Conservation (phyloP, 768 basidiomycete species). For the Lactarius hengduanensis region DNA sequence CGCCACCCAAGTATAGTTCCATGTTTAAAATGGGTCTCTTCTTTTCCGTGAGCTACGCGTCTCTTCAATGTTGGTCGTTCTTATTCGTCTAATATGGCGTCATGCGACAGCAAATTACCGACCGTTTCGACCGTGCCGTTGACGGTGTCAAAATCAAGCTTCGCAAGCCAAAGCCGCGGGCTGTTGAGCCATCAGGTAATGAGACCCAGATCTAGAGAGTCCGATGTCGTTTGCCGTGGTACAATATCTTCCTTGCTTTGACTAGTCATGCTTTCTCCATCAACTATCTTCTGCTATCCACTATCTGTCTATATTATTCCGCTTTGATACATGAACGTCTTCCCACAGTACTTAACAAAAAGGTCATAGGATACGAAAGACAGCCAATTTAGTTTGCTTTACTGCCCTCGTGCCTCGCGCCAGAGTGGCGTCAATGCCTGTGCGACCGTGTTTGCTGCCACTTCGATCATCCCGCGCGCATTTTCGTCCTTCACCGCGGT, state of each 20-base stretch:
- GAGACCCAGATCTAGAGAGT: neutral
- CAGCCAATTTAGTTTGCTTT: constrained; percentile 21
- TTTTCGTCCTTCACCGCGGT: constrained; percentile 55
- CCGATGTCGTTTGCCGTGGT: neutral
- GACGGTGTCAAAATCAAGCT: constrained; percentile 18
- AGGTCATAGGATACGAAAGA: constrained; percentile 14
- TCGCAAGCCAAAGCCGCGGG: constrained; percentile 11
- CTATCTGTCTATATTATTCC: neutral
- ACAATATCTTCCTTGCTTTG: constrained; percentile 4
- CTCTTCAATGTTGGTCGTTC: neutral
- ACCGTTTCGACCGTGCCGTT: constrained; percentile 5
- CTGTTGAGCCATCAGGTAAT: neutral
- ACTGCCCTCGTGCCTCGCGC: constrained; percentile 43
- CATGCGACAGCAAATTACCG: constrained; percentile 8
- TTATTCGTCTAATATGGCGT: neutral
- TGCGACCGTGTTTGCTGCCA: constrained; percentile 68
- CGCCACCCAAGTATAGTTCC: constrained; percentile 2
- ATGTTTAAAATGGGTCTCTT: constrained; percentile 8
- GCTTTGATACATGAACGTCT: neutral
- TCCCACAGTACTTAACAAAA: neutral
- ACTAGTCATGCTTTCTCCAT: neutral
- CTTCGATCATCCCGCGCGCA: constrained; percentile 59
- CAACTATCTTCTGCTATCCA: neutral
- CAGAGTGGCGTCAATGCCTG: constrained; percentile 73
- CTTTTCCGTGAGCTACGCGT: neutral